Percentiles rank a stretch among this genome's conserved stretches.
Conservation (phyloP, 2,329 filamentous ascomycete species). For the Waltergamsia citrina region DNA sequence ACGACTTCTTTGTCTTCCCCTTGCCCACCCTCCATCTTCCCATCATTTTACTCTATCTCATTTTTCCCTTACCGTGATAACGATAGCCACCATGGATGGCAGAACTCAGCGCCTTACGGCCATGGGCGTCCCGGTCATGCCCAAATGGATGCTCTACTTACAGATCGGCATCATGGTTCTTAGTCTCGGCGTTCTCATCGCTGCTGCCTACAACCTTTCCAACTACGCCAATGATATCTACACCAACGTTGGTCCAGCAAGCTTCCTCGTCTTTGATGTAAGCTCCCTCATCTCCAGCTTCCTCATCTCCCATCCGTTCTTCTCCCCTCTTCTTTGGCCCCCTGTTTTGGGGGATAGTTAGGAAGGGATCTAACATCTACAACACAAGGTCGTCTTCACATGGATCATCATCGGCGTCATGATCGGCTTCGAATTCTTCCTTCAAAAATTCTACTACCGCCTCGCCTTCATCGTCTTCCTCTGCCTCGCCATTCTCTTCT, state of each 20-base stretch:
- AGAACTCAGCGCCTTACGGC: slow-evolving; percentile 5
- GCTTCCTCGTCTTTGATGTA: slow-evolving; percentile 38
- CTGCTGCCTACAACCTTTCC: slow-evolving; percentile 29
- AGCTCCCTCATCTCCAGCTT: slow-evolving; percentile 12
- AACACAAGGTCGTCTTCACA: slow-evolving; percentile 29
- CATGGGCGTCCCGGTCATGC: slow-evolving; percentile 16
- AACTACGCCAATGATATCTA: slow-evolving; percentile 15
- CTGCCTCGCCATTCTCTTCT: slow-evolving; percentile 28
- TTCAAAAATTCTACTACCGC: slow-evolving; percentile 26
- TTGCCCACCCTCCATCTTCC: not conserved
- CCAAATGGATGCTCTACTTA: slow-evolving; percentile 25
- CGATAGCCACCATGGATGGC: no score
- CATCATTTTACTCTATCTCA: no score
- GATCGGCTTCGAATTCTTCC: slow-evolving; percentile 23
- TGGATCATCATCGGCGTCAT: slow-evolving; percentile 28
- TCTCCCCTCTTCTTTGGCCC: not conserved
- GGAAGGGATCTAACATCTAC: slow-evolving; percentile 1
- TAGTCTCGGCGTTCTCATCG: slow-evolving; percentile 26
- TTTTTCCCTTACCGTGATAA: no score
- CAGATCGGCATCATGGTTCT: slow-evolving; percentile 27
- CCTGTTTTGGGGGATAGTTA: not conserved
- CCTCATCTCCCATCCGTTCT: not conserved
- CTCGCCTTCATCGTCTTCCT: slow-evolving; percentile 24
- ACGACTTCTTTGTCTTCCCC: not conserved
- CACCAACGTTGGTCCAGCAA: slow-evolving; percentile 19